phyloP scores from a whole-genome alignment of 345 rosid species.

The Syzygium grande region DNA sequence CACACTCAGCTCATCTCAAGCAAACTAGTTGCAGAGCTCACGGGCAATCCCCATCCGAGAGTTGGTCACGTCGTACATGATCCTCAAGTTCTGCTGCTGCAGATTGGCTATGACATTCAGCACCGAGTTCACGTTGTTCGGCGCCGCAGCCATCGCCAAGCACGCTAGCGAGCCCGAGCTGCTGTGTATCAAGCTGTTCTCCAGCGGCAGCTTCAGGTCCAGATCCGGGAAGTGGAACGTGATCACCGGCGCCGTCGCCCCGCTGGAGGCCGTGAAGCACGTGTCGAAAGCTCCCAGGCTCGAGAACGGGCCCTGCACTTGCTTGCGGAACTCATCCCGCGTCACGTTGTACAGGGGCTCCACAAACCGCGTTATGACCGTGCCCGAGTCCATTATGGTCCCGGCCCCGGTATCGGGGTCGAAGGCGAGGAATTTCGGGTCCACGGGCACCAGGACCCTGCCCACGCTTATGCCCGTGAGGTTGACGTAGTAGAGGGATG shows the following conservation, averaged over 20 bases:
- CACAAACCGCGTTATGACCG: slow-evolving; percentile 73
- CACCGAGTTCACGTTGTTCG: slow-evolving; percentile 51
- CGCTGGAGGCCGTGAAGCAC: slow-evolving; percentile 46
- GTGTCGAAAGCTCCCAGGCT: slow-evolving; percentile 79
- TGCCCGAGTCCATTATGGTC: slow-evolving; percentile 80
- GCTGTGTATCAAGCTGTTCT: slow-evolving; percentile 80
- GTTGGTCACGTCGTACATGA: slow-evolving; percentile 62
- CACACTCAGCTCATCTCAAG: background rate
- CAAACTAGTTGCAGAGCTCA: slow-evolving; percentile 59
- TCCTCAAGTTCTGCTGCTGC: slow-evolving; percentile 84
- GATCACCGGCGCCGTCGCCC: slow-evolving; percentile 36
- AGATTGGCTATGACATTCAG: slow-evolving; percentile 80
- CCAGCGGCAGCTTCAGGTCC: slow-evolving; percentile 55
- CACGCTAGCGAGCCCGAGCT: slow-evolving; percentile 70
- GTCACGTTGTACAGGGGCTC: slow-evolving; percentile 49
- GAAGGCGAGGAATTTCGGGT: slow-evolving; percentile 29
- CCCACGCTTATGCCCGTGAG: slow-evolving; percentile 81
- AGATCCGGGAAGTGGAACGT: slow-evolving; percentile 53
- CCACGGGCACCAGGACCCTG: slow-evolving; percentile 33
- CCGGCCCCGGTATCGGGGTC: slow-evolving; percentile 69
- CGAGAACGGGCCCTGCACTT: slow-evolving; percentile 60
- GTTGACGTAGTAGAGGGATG: slow-evolving; percentile 79
- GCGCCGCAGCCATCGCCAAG: slow-evolving; percentile 72
- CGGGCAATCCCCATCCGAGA: slow-evolving; percentile 77
- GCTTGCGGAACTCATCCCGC: slow-evolving; percentile 72